Base-by-base conservation (phyloP, 2,329 filamentous ascomycete genomes). In the Coniella vitis region DNA sequence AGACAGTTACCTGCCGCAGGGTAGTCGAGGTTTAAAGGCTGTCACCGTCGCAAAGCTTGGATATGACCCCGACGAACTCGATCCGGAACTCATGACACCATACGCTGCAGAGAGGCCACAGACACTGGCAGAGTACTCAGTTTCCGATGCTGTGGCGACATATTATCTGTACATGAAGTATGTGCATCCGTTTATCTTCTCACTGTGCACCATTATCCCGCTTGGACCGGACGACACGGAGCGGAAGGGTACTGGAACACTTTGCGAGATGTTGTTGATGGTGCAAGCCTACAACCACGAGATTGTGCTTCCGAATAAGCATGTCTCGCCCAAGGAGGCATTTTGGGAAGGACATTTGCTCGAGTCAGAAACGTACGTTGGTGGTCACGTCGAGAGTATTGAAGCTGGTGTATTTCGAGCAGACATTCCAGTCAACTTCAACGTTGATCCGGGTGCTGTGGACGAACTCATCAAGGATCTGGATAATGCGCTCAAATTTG, bases 101-200 rank as follows among this genome's bases (percentile, higher is more conserved):
- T 87, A 85, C 78, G 93, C 93, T 14, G 82, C 75, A 53, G 93
- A 98, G 68, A 79, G 89, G 56, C 93, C 93, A 0, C 93, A 98
- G 64, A 95, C 89, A 0, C 74, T 98, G 45, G 91, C 93, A 8
- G 93, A 98, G 62, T 98, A 98, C 69, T 98, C 94, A 0, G 93
- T 98, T 38, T 98, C 94, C 60, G 94, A 98, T 75, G 94, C 94
- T 9, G 93, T 98, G 44, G 93, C 93, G 19, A 98, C 93, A 0
- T 98, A 98, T 65, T 98, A 98, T 63, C 73, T 98, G 54, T 98
- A 98, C 76, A 98, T 98, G 94, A 98, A 98, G 84, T 98, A 98
- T 66, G 88, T 98, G n/a, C 93, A 98, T 65, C 93, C 93, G 3
- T 98, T 98, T 72, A 93, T 98, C 65, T 98, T 98, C 75, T 97